These are phyloP conservation scores for Anethum foeniculum DNA, from an alignment of 140 eudicot species.

Conservation along the genomic window DNA sequence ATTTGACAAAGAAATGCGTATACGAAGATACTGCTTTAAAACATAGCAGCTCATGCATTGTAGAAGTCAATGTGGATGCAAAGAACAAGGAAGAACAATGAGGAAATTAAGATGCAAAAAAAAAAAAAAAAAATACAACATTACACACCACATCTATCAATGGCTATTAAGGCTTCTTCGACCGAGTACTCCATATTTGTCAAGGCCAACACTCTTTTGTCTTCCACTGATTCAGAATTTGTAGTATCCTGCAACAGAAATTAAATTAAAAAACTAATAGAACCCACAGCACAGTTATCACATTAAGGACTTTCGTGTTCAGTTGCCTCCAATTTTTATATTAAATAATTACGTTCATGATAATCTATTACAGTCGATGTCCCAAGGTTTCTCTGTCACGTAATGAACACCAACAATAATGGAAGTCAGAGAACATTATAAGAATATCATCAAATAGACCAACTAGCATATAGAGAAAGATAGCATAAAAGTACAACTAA, in stretches of 20 bases:
- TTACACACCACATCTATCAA: constrained; percentile 75
- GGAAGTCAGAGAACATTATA: not conserved
- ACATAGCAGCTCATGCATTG: not conserved
- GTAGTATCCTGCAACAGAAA: constrained; percentile 35
- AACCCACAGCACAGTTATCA: not conserved
- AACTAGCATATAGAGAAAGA: not conserved
- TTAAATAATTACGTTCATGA: not conserved
- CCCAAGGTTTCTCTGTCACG: not conserved
- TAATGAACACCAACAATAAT: not conserved
- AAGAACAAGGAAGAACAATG: not conserved
- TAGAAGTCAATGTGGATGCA: not conserved
- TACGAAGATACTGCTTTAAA: not conserved
- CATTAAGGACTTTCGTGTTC: not conserved
- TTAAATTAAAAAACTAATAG: not conserved
- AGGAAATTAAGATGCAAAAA: not conserved
- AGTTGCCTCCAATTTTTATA: no score
- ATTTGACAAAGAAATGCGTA: not conserved
- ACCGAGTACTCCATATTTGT: constrained; percentile 57
- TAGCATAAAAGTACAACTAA: not conserved
- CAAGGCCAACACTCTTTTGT: constrained; percentile 34
- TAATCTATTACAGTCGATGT: not conserved
- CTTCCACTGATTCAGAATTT: constrained; percentile 32
- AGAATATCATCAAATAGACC: not conserved
- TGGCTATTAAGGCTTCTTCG: constrained; percentile 68
- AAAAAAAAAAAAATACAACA: not conserved